These are phyloP conservation scores for Venturia effusa DNA, from an alignment of 2,329 filamentous ascomycete species.

Conservation along the genomic window DNA sequence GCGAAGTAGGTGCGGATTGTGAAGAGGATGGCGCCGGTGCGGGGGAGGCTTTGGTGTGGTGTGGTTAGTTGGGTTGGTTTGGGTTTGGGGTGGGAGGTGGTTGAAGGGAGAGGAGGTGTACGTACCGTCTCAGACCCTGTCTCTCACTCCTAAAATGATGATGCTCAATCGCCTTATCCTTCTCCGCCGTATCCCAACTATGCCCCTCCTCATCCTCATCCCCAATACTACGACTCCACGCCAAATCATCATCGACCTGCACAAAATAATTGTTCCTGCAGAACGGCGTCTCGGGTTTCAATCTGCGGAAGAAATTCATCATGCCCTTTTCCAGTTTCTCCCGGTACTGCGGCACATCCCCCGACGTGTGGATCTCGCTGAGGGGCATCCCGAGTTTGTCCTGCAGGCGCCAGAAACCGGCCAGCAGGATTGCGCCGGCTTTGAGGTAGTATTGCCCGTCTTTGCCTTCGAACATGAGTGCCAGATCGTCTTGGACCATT, in stretches of 20 bases:
- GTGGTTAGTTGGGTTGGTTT: slow-evolving; percentile 38
- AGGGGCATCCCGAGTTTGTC: slow-evolving; percentile 76
- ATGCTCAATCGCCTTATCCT: slow-evolving; percentile 59
- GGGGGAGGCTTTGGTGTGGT: slow-evolving; percentile 31
- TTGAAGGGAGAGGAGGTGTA: slow-evolving; percentile 6
- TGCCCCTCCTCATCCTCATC: slow-evolving; percentile 53
- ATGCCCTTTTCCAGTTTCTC: slow-evolving; percentile 66
- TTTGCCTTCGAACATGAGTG: slow-evolving; percentile 66
- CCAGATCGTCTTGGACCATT: slow-evolving; percentile 70
- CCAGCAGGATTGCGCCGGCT: slow-evolving; percentile 62
- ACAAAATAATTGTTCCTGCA: slow-evolving; percentile 77
- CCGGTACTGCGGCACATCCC: slow-evolving; percentile 61
- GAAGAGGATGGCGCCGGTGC: slow-evolving; percentile 47
- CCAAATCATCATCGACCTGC: slow-evolving; percentile 67
- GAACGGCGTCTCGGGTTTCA: slow-evolving; percentile 57
- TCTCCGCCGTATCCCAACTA: slow-evolving; percentile 67
- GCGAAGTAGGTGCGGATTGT: slow-evolving; percentile 75
- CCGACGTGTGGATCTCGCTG: slow-evolving; percentile 68
- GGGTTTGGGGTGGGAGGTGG: not conserved
- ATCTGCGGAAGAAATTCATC: slow-evolving; percentile 67
- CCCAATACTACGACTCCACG: slow-evolving; percentile 70
- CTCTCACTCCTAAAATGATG: slow-evolving; percentile 71
- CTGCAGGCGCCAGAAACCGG: slow-evolving; percentile 72
- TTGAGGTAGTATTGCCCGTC: slow-evolving; percentile 77
- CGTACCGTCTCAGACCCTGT: slow-evolving; percentile 52